These are phyloP conservation scores for Aspergillus sp. DNA, from an alignment of 2,329 filamentous ascomycete genomes.

Conservation along the genomic window DNA sequence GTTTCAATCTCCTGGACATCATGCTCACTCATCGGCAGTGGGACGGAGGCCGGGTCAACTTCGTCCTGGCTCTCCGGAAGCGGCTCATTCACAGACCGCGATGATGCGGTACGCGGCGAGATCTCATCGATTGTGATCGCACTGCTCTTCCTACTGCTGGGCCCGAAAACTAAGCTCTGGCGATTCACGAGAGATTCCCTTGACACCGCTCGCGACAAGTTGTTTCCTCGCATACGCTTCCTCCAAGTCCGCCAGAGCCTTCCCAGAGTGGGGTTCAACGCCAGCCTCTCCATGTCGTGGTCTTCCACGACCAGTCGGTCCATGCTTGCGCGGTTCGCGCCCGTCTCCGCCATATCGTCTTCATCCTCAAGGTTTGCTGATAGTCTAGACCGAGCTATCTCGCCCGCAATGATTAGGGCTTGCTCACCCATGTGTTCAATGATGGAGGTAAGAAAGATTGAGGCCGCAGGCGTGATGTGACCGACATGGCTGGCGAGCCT, in stretches of 20 bases:
- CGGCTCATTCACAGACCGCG: conserved; percentile 10
- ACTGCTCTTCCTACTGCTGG: conserved; percentile 42
- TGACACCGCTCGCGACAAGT: conserved; percentile 44
- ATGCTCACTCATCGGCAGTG: conserved; percentile 34
- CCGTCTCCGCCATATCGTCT: conserved; percentile 55
- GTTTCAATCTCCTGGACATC: conserved; percentile 73
- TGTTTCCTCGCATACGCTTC: conserved; percentile 59
- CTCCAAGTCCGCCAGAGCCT: conserved; percentile 94
- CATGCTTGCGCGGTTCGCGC: conserved; percentile 52
- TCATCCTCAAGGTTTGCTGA: conserved; percentile 51
- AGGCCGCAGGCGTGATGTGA: conserved; percentile 82
- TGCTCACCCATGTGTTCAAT: conserved; percentile 93
- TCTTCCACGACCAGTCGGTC: conserved; percentile 79
- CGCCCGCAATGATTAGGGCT: conserved; percentile 80
- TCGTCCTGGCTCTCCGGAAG: conserved; percentile 23
- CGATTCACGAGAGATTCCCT: conserved; percentile 43
- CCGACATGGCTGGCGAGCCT: conserved; percentile 59
- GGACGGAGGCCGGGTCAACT: conserved; percentile 35
- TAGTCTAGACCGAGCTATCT: conserved; percentile 65
- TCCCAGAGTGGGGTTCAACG: conserved; percentile 83
- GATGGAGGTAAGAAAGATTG: conserved; percentile 94
- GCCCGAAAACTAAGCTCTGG: conserved; percentile 24
- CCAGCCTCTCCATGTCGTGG: conserved; percentile 87
- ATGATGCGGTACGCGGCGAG: conserved; percentile 6
- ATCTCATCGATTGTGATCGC: conserved; percentile 38